Percentiles rank a stretch among this genome's conserved stretches.
Conservation (phyloP, 148 eudicot species). For the Tetragonia tetragonoides region DNA sequence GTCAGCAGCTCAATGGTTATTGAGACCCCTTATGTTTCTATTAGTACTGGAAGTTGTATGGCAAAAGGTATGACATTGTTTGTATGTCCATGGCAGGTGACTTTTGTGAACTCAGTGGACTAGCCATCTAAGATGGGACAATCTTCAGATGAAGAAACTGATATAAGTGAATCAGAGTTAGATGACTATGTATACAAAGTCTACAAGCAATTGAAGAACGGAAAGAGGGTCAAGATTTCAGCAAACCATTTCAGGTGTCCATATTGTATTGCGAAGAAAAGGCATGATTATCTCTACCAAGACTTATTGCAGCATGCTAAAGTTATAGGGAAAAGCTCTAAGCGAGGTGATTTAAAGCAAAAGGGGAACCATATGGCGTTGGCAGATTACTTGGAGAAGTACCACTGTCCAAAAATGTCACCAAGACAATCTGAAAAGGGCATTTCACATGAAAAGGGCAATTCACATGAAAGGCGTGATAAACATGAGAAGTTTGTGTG, state of each 20-base stretch:
- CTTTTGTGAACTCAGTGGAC: too few relatives aligned
- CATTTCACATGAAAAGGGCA: neutral
- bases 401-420: slow-evolving; percentile 29
- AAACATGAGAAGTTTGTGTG: slow-evolving; percentile 35
- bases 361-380: slow-evolving; percentile 51
- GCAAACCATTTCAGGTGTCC: slow-evolving; percentile 42
- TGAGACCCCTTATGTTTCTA: too few relatives aligned
- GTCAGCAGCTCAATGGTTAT: too few relatives aligned
- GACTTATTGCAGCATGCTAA: slow-evolving; percentile 60
- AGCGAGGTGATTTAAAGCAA: slow-evolving; percentile 29
- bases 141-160: slow-evolving; percentile 40
- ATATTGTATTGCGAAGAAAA: slow-evolving; percentile 40
- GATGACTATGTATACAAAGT: slow-evolving; percentile 40
- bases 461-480: neutral
- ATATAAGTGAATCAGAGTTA: slow-evolving; percentile 53
- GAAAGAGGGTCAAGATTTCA: slow-evolving; percentile 22
- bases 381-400: slow-evolving; percentile 41
- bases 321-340: slow-evolving; percentile 37
- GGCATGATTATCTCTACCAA: slow-evolving; percentile 30
- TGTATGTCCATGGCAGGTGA: too few relatives aligned
- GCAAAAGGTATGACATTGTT: too few relatives aligned
- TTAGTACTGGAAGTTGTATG: too few relatives aligned
- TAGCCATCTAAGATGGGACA: slow-evolving; percentile 8
- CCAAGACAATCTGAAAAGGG: slow-evolving; percentile 12
- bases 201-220: slow-evolving; percentile 37